Conservation (phyloP, 2,329 filamentous ascomycete species). For the Clarireedia homoeocarpa region DNA sequence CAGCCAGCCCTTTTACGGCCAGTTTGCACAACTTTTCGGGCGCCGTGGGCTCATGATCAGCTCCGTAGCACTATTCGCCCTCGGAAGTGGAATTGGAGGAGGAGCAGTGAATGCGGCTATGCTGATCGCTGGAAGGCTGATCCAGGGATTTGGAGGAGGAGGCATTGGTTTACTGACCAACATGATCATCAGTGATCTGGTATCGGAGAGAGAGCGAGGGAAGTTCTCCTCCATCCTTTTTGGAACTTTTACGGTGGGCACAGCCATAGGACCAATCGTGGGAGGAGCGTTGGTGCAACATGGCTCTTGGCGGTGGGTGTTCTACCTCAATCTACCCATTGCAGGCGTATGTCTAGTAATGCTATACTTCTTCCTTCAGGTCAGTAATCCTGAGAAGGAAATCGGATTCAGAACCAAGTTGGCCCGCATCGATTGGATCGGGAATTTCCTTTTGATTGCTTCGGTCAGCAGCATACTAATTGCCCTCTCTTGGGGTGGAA, state of each 20-base stretch:
- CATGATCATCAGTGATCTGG: background rate
- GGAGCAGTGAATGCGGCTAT: slow-evolving; percentile 28
- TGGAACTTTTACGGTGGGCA: background rate
- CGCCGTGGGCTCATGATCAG: slow-evolving; percentile 36
- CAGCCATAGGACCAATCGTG: background rate
- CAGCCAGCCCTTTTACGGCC: slow-evolving; percentile 30
- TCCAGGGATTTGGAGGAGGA: slow-evolving; percentile 32
- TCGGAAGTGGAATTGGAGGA: slow-evolving; percentile 25
- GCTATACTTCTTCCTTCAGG: slow-evolving; percentile 3
- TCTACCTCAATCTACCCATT: slow-evolving; percentile 45
- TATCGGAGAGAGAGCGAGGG: background rate
- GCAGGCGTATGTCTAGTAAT: slow-evolving; percentile 7
- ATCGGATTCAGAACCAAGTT: background rate
- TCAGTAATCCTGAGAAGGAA: background rate
- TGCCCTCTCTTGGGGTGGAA: slow-evolving; percentile 30
- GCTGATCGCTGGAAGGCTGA: slow-evolving; percentile 34
- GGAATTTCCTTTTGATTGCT: slow-evolving; percentile 36
- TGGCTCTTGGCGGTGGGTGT: slow-evolving; percentile 31
- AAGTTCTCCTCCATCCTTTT: background rate
- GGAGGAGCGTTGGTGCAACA: slow-evolving; percentile 8
- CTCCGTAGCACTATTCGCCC: slow-evolving; percentile 28
- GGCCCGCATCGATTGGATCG: slow-evolving; percentile 34
- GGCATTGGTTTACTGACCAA: background rate
- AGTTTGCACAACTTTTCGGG: slow-evolving; percentile 45
- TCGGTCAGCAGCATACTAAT: slow-evolving; percentile 35